Evolutionary conservation across 768 basidiomycete genomes (phyloP).

Genomic region (Boletus eberwhitei): DNA sequence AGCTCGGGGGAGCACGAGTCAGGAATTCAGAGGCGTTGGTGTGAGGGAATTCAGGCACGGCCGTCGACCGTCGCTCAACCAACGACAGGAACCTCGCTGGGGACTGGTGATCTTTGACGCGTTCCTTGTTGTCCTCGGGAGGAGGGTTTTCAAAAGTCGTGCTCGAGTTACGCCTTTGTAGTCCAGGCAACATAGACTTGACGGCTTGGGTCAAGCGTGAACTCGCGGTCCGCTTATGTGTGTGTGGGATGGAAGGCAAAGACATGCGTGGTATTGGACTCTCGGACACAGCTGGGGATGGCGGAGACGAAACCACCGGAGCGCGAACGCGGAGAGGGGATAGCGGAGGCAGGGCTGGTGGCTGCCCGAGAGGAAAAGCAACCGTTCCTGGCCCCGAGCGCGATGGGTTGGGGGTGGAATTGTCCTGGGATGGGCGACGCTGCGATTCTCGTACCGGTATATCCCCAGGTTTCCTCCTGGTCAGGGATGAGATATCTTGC

Average conservation of each 20-base stretch:
- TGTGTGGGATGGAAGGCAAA: slow-evolving; percentile 7
- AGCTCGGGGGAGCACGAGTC: slow-evolving; percentile 2
- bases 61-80: slow-evolving; percentile 13
- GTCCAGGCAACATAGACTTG: slow-evolving; percentile 26
- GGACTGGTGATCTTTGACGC: slow-evolving; percentile 3
- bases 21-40: slow-evolving; percentile 7
- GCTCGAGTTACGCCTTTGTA: slow-evolving; percentile 15
- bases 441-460: neutral
- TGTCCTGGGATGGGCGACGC: neutral
- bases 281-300: slow-evolving; percentile 18
- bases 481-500: slow-evolving; percentile 13
- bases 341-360: slow-evolving; percentile 3
- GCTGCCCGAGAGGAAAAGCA: slow-evolving; percentile 4
- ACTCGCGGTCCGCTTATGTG: slow-evolving; percentile 18
- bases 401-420: neutral
- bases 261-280: slow-evolving; percentile 11
- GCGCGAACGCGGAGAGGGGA: slow-evolving; percentile 21
- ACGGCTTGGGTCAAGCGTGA: slow-evolving; percentile 21
- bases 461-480: neutral
- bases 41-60: neutral
- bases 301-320: slow-evolving; percentile 10
- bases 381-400: slow-evolving; percentile 20
- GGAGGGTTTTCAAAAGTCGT: neutral
- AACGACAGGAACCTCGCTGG: slow-evolving; percentile 11
- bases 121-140: slow-evolving; percentile 10